Base-by-base conservation (phyloP, 2,329 filamentous ascomycete species). In the Sclerotinia borealis region DNA sequence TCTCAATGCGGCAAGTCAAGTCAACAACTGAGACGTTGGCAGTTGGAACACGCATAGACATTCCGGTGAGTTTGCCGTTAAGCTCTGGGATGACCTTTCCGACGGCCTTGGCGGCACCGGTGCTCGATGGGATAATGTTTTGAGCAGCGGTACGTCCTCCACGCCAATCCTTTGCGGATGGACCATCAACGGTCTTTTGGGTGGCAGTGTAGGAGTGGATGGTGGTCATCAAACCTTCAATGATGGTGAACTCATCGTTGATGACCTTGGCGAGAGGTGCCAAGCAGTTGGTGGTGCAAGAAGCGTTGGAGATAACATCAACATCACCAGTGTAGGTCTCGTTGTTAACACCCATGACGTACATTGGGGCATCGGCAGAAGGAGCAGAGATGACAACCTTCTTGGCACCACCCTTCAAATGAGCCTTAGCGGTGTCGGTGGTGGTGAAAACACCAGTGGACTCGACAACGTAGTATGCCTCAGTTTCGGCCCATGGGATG, bases 241-340 rank as follows among this genome's bases (percentile, higher is more conserved):
- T 81, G 79, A 99, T 95, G 80, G 85, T 89, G 85, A 89, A 99
- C 81, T 97, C 96, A 86, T 98, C 93, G 87, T 99, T 84, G 83
- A 99, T 87, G 77, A 98, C 92, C 91, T 98, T 99, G 84, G 95
- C 95, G 71, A 99, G 90, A 78, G 95, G 95, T 80, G 95, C 95
- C 81, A 99, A 83, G 89, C 95, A 98, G 91, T 99, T 99, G 86
- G 95, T 98, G 80, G 95, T 99, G 92, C 95, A 98, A 74, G 95
- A 98, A 75, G 95, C 95, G 85, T 99, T 99, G 83, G 95, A 98
- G 83, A 98, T 91, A 79, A 99, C 89, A 75, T 92, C 83, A 79
- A 95, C 86, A 78, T 90, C 90, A 78, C 89, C 88, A 80, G 91
- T 93, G 89, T 98, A 98, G 75, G 81, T 85, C 79, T 93, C 86